Percentiles rank a stretch among this genome's conserved stretches.
Evolutionary conservation across 164 flowering plant genomes (phyloP).

Genomic region (Vitis labrusca): DNA sequence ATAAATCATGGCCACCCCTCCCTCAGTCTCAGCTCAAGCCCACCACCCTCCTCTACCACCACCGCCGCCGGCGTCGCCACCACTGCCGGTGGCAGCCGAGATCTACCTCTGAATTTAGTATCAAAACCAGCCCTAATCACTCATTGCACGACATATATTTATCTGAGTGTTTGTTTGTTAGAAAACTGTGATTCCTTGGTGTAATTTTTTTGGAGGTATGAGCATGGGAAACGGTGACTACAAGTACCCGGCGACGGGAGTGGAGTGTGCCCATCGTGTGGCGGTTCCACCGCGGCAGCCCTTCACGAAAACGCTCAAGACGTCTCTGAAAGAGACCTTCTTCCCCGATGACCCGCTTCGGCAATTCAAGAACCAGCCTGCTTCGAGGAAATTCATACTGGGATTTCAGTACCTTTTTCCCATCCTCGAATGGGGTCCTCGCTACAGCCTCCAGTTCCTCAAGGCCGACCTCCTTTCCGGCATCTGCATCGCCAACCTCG

Average conservation of each 20-base stretch:
- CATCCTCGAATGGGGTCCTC: conserved; percentile 84
- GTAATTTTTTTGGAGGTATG: no score
- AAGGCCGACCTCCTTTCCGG: conserved; percentile 81
- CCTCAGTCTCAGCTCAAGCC: no score
- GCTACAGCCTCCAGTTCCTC: conserved; percentile 59
- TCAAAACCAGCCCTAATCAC: not conserved
- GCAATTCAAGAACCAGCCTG: conserved; percentile 73
- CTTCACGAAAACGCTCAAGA: conserved; percentile 46
- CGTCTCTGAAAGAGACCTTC: conserved; percentile 72
- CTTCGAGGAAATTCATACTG: conserved; percentile 29
- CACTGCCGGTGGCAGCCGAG: not conserved
- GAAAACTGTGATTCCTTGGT: no score
- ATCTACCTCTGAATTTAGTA: not conserved
- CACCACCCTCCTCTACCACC: not conserved
- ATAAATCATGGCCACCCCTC: no score
- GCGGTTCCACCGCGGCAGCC: conserved; percentile 78
- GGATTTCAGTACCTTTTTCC: conserved; percentile 76
- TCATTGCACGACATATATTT: no score
- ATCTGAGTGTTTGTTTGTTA: no score
- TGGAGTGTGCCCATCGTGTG: conserved; percentile 40
- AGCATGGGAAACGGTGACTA: conserved; percentile 37
- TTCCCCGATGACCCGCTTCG: conserved; percentile 92
- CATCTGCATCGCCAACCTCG: conserved; percentile 90
- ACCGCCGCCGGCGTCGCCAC: not conserved
- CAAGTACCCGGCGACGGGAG: conserved; percentile 12